Evolutionary conservation across 2,329 filamentous ascomycete species (phyloP).

Genomic region (Acephala macrosclerotiorum): DNA sequence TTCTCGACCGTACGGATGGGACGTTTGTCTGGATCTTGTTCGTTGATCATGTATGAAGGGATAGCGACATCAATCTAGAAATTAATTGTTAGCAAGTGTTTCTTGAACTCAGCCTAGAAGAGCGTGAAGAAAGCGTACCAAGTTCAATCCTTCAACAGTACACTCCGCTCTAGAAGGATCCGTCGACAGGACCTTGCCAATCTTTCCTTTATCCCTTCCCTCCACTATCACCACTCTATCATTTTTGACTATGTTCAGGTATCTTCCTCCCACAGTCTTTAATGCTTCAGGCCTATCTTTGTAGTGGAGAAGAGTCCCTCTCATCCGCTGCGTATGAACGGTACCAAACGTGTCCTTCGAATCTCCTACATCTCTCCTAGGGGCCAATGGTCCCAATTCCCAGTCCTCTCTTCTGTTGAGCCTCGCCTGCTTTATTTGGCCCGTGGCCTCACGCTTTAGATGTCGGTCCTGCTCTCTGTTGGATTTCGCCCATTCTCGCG

Average conservation of each 20-base stretch:
- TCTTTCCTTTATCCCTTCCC: constrained; percentile 82
- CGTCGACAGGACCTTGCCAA: constrained; percentile 73
- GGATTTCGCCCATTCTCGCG: constrained; percentile 36
- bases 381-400: constrained; percentile 78
- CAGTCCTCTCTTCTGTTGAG: constrained; percentile 76
- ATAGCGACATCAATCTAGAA: constrained; percentile 50
- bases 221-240: constrained; percentile 86
- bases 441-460: constrained; percentile 41
- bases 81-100: constrained; percentile 16
- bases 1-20: constrained; percentile 57
- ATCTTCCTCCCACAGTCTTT: constrained; percentile 48
- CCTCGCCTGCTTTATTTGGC: constrained; percentile 55
- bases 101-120: background rate
- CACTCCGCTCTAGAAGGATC: constrained; percentile 62
- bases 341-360: constrained; percentile 66
- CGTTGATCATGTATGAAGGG: constrained; percentile 49
- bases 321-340: constrained; percentile 47
- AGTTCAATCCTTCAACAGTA: constrained; percentile 66
- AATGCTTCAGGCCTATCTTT: constrained; percentile 41
- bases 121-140: constrained; percentile 56
- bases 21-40: constrained; percentile 47
- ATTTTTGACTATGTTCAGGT: constrained; percentile 68
- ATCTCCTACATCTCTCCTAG: constrained; percentile 74
- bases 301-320: constrained; percentile 38
- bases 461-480: constrained; percentile 26